These are phyloP conservation scores for Phytophthora foliorum DNA, from an alignment of 352 stramenopile genomes.

Conservation along the genomic window DNA sequence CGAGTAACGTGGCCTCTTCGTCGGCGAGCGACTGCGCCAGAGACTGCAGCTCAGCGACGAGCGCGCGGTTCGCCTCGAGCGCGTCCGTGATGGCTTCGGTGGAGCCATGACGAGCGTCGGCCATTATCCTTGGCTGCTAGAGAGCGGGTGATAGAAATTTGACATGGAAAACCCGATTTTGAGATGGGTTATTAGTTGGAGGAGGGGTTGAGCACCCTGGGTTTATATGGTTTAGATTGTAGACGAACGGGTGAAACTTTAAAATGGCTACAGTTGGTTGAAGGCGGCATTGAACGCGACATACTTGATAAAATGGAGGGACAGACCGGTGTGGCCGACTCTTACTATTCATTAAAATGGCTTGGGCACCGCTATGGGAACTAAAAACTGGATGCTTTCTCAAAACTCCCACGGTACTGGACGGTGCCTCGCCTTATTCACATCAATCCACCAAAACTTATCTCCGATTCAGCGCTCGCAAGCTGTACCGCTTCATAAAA, in stretches of 20 bases:
- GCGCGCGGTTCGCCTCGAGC: constrained; percentile 55
- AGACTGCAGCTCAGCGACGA: constrained; percentile 50
- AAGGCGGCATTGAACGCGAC: no score
- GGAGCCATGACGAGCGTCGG: constrained; percentile 8
- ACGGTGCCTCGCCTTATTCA: constrained; percentile 21
- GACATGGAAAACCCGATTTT: no score
- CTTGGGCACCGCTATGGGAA: constrained; percentile 14
- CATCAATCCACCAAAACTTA: constrained; percentile 29
- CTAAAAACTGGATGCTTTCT: constrained; percentile 7
- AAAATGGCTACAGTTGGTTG: no score
- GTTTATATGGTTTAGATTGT: no score
- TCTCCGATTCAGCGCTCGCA: constrained; percentile 8
- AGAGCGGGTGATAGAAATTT: no score
- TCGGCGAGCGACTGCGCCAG: constrained; percentile 39
- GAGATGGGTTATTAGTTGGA: no score
- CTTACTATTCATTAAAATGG: constrained; percentile 29
- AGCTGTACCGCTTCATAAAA: constrained; percentile 20
- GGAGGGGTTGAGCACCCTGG: no score
- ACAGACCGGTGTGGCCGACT: neutral
- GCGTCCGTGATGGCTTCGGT: constrained; percentile 28
- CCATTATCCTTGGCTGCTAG: no score
- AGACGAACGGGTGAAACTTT: no score
- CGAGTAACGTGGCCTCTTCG: constrained; percentile 51
- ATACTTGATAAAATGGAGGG: no score
- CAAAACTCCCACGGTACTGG: constrained; percentile 25